Conservation (phyloP, 805 yeast genomes). For the Candida fluviatilis region DNA sequence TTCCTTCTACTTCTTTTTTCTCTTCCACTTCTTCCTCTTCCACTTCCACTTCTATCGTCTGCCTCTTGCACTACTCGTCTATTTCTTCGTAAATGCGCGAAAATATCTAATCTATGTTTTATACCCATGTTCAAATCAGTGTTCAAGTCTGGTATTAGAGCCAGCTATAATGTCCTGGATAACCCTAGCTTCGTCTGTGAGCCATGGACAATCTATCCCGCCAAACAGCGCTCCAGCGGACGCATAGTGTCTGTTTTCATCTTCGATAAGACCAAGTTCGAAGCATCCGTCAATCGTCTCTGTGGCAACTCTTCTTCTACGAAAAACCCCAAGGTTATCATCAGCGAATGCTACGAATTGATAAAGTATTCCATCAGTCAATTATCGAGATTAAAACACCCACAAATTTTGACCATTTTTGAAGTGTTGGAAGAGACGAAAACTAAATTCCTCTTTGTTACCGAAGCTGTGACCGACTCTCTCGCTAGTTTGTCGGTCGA, state of each 20-base stretch:
- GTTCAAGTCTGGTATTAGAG: conserved; percentile 58
- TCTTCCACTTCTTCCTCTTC: too few species aligned
- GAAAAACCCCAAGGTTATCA: conserved; percentile 43
- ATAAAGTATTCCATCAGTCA: conserved; percentile 66
- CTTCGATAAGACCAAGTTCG: conserved; percentile 77
- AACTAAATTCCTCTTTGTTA: conserved; percentile 72
- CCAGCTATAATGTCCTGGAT: conserved; percentile 63
- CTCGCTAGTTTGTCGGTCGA: conserved; percentile 35
- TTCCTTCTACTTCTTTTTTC: not conserved
- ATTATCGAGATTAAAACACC: conserved; percentile 82
- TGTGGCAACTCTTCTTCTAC: conserved; percentile 27
- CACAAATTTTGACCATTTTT: conserved; percentile 73
- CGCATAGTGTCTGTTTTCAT: conserved; percentile 76
- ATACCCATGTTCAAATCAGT: conserved; percentile 50
- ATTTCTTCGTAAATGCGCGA: too few species aligned
- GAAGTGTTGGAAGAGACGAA: conserved; percentile 91
- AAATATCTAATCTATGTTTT: too few species aligned
- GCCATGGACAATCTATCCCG: conserved; percentile 84
- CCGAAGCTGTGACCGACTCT: conserved; percentile 69
- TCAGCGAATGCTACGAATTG: conserved; percentile 62
- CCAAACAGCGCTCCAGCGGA: conserved; percentile 62
- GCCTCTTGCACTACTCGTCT: too few species aligned
- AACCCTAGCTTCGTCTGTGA: conserved; percentile 71
- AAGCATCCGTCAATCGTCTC: conserved; percentile 44
- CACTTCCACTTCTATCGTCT: too few species aligned